Conservation (phyloP, 805 yeast species). For the Candida xiaguanensis region DNA sequence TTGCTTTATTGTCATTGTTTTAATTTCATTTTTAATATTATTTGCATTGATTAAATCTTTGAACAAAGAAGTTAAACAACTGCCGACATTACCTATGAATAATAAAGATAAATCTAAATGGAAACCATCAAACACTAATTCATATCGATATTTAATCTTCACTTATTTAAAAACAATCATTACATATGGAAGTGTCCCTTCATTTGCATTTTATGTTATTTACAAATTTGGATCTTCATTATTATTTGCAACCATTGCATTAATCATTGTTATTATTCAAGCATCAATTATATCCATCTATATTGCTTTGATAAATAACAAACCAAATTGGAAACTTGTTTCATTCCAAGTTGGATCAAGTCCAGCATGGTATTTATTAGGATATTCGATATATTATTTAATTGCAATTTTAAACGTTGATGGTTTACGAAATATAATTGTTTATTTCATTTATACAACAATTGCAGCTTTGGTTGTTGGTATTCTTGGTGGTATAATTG, state of each 20-base stretch:
- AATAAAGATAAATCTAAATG: slow-evolving; percentile 3
- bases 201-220: background rate
- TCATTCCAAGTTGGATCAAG: slow-evolving; percentile 67
- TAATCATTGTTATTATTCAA: slow-evolving; percentile 64
- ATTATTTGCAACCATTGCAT: slow-evolving; percentile 8
- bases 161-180: slow-evolving; percentile 12
- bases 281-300: slow-evolving; percentile 69
- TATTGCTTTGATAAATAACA: slow-evolving; percentile 51
- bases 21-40: slow-evolving; percentile 63
- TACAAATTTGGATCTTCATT: background rate
- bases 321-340: slow-evolving; percentile 80
- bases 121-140: background rate
- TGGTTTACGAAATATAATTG: slow-evolving; percentile 62
- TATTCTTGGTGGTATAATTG: slow-evolving; percentile 71
- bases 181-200: slow-evolving; percentile 71
- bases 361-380: slow-evolving; percentile 66
- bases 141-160: background rate
- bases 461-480: slow-evolving; percentile 62
- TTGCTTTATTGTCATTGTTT: slow-evolving; percentile 59
- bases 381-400: slow-evolving; percentile 67
- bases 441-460: slow-evolving; percentile 70
- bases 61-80: slow-evolving; percentile 14
- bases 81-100: slow-evolving; percentile 12
- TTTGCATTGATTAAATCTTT: slow-evolving; percentile 57
- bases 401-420: slow-evolving; percentile 53